Conservation (phyloP, 1,139 yeast genomes). For the Schwanniomyces etchellsii region DNA sequence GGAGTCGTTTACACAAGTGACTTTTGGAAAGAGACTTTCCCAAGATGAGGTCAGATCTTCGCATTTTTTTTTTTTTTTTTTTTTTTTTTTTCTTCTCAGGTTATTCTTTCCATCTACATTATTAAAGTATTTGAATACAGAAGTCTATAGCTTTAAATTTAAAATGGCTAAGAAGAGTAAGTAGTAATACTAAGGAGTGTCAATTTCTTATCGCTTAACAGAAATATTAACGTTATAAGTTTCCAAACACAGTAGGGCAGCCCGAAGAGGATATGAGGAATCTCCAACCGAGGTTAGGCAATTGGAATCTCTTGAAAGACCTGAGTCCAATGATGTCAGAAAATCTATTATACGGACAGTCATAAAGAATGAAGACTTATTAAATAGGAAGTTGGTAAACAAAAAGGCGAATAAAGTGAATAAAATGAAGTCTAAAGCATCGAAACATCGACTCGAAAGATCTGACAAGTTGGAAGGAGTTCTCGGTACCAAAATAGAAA, state of each 20-base stretch:
- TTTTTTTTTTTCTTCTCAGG: not conserved
- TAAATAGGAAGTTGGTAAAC: slow-evolving; percentile 50
- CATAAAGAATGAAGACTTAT: slow-evolving; percentile 58
- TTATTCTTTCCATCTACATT: too few relatives aligned
- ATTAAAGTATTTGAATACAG: not conserved
- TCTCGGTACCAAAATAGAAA: slow-evolving; percentile 55
- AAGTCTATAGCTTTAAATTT: not conserved
- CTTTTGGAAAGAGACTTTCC: too few relatives aligned
- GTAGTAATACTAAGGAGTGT: slow-evolving; percentile 2
- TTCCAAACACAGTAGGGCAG: slow-evolving; percentile 72
- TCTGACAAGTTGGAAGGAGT: slow-evolving; percentile 52
- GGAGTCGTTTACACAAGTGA: too few relatives aligned
- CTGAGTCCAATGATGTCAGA: slow-evolving; percentile 51
- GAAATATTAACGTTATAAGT: slow-evolving; percentile 20
- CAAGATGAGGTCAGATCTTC: too few relatives aligned
- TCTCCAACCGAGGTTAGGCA: slow-evolving; percentile 42
- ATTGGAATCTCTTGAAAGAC: slow-evolving; percentile 48
- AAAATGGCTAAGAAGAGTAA: slow-evolving; percentile 7
- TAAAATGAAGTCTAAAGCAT: slow-evolving; percentile 28
- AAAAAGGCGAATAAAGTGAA: slow-evolving; percentile 29
- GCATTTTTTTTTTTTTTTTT: slow-evolving; percentile 4
- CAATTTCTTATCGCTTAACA: slow-evolving; percentile 1
- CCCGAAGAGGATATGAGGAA: slow-evolving; percentile 55
- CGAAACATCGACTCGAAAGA: slow-evolving; percentile 40
- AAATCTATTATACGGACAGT: slow-evolving; percentile 66